Conservation (phyloP, 2,329 filamentous ascomycete genomes). For the Madurella mycetomatis region DNA sequence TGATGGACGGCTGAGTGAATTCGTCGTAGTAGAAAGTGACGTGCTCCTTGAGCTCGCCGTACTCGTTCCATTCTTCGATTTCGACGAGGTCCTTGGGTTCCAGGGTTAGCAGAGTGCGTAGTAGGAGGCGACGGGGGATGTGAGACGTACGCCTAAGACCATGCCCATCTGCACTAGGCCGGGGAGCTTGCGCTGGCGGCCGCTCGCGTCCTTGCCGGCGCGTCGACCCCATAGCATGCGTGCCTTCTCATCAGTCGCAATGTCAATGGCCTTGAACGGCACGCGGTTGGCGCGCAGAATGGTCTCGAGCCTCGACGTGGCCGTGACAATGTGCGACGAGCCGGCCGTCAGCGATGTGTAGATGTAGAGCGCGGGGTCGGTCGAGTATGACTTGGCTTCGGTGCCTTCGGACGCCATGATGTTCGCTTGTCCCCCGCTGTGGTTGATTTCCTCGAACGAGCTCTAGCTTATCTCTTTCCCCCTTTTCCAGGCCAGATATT, state of each 20-base stretch:
- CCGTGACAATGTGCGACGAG: slow-evolving; percentile 93
- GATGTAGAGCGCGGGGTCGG: slow-evolving; percentile 75
- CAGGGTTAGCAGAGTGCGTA: slow-evolving; percentile 9
- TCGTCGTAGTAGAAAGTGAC: slow-evolving; percentile 66
- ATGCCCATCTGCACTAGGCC: slow-evolving; percentile 81
- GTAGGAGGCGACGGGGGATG: not conserved
- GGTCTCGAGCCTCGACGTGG: slow-evolving; percentile 90
- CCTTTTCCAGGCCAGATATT: not conserved
- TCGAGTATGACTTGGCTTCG: slow-evolving; percentile 24
- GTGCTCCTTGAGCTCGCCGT: slow-evolving; percentile 86
- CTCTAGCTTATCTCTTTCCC: not conserved
- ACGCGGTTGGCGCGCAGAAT: slow-evolving; percentile 94
- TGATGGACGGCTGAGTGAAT: slow-evolving; percentile 52
- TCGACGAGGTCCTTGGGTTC: slow-evolving; percentile 74
- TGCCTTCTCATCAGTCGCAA: slow-evolving; percentile 84
- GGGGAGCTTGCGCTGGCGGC: slow-evolving; percentile 71
- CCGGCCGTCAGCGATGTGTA: slow-evolving; percentile 95
- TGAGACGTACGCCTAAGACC: slow-evolving; percentile 71
- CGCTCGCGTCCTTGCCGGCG: slow-evolving; percentile 63
- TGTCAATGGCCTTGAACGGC: slow-evolving; percentile 87
- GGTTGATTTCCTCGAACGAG: not conserved
- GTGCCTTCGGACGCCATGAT: slow-evolving; percentile 14
- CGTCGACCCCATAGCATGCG: slow-evolving; percentile 84
- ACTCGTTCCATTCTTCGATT: slow-evolving; percentile 99
- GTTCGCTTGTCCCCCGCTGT: not conserved